A percentile compares a stretch with the other conserved stretches of the same genome.
phyloP scores from a whole-genome alignment of 2,329 filamentous ascomycete species.

The Venturia carpophila region DNA sequence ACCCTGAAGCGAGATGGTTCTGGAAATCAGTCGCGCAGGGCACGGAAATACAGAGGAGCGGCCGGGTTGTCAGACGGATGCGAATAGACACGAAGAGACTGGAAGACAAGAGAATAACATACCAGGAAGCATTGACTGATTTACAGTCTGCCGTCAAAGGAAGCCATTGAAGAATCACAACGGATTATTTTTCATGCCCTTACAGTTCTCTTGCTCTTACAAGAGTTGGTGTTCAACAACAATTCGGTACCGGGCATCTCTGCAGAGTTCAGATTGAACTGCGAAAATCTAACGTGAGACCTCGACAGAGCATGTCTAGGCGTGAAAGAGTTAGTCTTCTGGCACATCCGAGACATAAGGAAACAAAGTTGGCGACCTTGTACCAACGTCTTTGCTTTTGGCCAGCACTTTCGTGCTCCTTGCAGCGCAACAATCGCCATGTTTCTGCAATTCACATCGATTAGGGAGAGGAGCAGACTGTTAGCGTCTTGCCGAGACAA shows the following conservation, averaged over 20 bases:
- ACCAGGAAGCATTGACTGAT: slow-evolving; percentile 8
- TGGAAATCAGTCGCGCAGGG: slow-evolving; percentile 68
- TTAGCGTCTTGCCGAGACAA: neutral
- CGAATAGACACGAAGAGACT: slow-evolving; percentile 1
- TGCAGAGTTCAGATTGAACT: neutral
- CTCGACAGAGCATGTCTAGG: neutral
- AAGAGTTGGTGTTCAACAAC: neutral
- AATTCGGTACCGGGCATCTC: neutral
- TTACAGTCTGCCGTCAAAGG: slow-evolving; percentile 6
- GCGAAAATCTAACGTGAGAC: neutral
- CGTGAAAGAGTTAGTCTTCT: neutral
- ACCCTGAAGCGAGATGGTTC: slow-evolving; percentile 85
- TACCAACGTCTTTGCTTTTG: neutral
- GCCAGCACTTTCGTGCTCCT: neutral
- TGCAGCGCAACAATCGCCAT: neutral
- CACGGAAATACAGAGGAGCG: slow-evolving; percentile 34
- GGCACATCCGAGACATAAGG: neutral
- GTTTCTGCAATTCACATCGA: neutral
- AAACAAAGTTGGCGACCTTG: neutral
- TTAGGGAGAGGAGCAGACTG: neutral
- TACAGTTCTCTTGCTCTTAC: neutral
- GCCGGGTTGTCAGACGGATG: slow-evolving; percentile 10
- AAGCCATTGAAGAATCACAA: neutral
- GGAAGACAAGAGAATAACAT: slow-evolving; percentile 8
- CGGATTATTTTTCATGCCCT: neutral